phyloP scores from a whole-genome alignment of 371 early-diverging fungal species.

The Rhizopus microsporus region DNA sequence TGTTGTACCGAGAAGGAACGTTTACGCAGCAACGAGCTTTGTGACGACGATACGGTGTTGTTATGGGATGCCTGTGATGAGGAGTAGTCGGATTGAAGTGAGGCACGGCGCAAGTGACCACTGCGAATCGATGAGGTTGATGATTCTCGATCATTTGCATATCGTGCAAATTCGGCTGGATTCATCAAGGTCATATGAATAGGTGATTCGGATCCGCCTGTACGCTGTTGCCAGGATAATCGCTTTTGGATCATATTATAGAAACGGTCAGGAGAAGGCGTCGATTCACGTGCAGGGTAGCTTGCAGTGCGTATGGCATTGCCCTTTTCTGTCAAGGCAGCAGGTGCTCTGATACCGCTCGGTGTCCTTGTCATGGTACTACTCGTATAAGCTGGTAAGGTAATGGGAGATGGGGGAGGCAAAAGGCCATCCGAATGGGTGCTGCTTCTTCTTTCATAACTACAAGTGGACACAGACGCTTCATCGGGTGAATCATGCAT shows the following conservation, averaged over 20 bases:
- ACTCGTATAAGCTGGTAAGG: constrained; percentile 20
- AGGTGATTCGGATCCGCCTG: constrained; percentile 44
- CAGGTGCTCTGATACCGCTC: constrained; percentile 18
- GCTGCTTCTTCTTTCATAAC: constrained; percentile 28
- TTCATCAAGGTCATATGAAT: constrained; percentile 43
- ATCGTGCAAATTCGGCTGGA: constrained; percentile 47
- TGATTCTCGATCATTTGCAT: constrained; percentile 48
- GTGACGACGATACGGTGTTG: constrained; percentile 27
- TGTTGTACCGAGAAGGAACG: constrained; percentile 35
- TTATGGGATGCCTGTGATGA: constrained; percentile 40
- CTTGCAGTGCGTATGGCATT: constrained; percentile 15
- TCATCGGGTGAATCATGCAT: constrained; percentile 22
- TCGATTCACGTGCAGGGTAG: constrained; percentile 18
- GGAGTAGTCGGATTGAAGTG: constrained; percentile 48
- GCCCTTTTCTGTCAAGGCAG: constrained; percentile 20
- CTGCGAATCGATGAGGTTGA: constrained; percentile 55
- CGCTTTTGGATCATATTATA: constrained; percentile 44
- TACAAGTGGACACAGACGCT: constrained; percentile 27
- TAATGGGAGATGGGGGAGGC: constrained; percentile 30
- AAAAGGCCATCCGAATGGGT: constrained; percentile 24
- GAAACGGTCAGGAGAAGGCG: constrained; percentile 43
- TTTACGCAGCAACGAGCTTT: constrained; percentile 24
- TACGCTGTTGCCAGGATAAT: constrained; percentile 38
- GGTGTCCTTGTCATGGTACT: constrained; percentile 18
- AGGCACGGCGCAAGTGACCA: constrained; percentile 46